Evolutionary conservation across 164 flowering plant species (phyloP).

Genomic region (Brasenia schreberi): DNA sequence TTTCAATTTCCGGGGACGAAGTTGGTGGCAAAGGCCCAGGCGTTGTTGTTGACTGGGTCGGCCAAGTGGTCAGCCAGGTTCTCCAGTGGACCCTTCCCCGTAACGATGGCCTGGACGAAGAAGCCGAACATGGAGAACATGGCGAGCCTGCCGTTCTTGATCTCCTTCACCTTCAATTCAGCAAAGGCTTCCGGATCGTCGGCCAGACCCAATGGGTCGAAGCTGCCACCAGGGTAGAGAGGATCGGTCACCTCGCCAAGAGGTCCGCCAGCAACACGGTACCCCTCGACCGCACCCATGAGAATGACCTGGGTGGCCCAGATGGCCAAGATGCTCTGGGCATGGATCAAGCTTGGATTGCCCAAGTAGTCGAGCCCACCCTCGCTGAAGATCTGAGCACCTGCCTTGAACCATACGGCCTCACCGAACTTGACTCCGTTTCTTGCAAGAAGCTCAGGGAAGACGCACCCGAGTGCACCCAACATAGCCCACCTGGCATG

Average conservation of each 20-base stretch:
- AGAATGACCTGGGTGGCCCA: slow-evolving; percentile 19
- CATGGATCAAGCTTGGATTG: slow-evolving; percentile 18
- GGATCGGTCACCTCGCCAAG: slow-evolving; percentile 15
- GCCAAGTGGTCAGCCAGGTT: slow-evolving; percentile 31
- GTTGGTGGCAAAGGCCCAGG: slow-evolving; percentile 31
- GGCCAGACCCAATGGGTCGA: slow-evolving; percentile 56
- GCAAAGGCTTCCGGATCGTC: slow-evolving; percentile 77
- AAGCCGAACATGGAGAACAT: slow-evolving; percentile 43
- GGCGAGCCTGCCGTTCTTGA: slow-evolving; percentile 37
- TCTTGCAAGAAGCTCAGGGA: slow-evolving; percentile 14
- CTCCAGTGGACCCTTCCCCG: slow-evolving; percentile 33
- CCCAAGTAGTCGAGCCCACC: slow-evolving; percentile 19
- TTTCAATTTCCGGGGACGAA: slow-evolving; percentile 20
- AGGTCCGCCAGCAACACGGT: slow-evolving; percentile 16
- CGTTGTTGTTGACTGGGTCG: slow-evolving; percentile 33
- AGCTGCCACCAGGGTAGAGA: slow-evolving; percentile 16
- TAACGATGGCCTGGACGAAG: slow-evolving; percentile 34
- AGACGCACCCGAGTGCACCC: slow-evolving; percentile 15
- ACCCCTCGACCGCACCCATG: slow-evolving; percentile 17
- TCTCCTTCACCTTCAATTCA: slow-evolving; percentile 42
- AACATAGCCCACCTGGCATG: slow-evolving; percentile 14
- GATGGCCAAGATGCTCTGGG: slow-evolving; percentile 20
- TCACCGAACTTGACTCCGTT: slow-evolving; percentile 18
- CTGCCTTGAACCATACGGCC: slow-evolving; percentile 20
- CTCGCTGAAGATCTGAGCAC: slow-evolving; percentile 17